Base-by-base conservation (phyloP, 2,329 filamentous ascomycete species). In the Corniculantispora saksenae region DNA sequence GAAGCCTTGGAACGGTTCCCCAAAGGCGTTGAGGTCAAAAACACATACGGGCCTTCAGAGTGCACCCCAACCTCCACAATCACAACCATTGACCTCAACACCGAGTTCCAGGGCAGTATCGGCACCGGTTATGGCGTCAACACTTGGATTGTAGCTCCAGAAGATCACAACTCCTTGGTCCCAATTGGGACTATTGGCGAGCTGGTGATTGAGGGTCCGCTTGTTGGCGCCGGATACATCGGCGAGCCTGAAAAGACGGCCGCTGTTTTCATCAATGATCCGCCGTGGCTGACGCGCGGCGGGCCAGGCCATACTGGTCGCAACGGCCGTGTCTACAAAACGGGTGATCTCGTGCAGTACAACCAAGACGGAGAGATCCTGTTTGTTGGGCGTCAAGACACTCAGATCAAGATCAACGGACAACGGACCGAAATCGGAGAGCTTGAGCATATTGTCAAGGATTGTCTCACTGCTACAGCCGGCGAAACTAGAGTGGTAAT, bases 331-430 rank as follows among this genome's bases (percentile, higher is more conserved):
- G 73, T 80, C 9, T 84, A 83, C 67, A 79, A 78, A 66, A 82
- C 82, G 1, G 82, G 82, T 7, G 82, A 84, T 67, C 73, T 84
- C 8, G 81, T 74, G 3, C 72, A 71, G 53, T 82, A 81, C 35
- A 71, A 78, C 47, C 71, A 71, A 0, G 63, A 67, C 5, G 68
- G 59, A 38, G 10, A 77, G 13, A 77, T 86, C 55, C 70, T 79
- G 3, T 86, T 83, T 66, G 74, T 85, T 58, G 86, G 85, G 35
- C 81, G 88, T 35, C 86, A 85, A 69, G 87, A 90, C 69, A 82
- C 81, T 21, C 86, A 86, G 72, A 82, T 88, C 63, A 90, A 91
- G 74, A 73, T 89, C 38, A 79, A 81, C 21, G 89, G 89, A 43
- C 86, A 84, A 67, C 77, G 87, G 59, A 81, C 87, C 68, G 90